Percentiles rank a stretch among this genome's conserved stretches.
phyloP scores from a whole-genome alignment of 2,329 filamentous ascomycete species.

The Didymella lethalis region DNA sequence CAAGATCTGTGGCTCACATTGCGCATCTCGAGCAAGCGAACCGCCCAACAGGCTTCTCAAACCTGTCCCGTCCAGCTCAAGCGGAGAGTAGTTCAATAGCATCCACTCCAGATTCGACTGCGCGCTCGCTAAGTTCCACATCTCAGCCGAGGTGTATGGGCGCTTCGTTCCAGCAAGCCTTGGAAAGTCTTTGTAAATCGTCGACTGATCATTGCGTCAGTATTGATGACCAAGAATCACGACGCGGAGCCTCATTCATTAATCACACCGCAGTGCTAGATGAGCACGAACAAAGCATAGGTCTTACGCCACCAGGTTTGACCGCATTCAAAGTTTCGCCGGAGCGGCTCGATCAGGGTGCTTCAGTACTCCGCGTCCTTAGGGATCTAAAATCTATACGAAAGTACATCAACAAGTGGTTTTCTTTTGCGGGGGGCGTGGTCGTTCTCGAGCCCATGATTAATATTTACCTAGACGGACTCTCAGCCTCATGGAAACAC shows the following conservation, averaged over 20 bases:
- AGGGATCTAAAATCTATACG: slow-evolving; percentile 37
- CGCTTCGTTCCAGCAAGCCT: neutral
- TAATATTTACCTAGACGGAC: slow-evolving; percentile 37
- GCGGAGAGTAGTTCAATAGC: neutral
- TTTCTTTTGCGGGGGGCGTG: slow-evolving; percentile 42
- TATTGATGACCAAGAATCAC: slow-evolving; percentile 20
- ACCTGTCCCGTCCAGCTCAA: neutral
- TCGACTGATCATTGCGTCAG: neutral
- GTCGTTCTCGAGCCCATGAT: slow-evolving; percentile 48
- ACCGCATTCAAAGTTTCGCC: slow-evolving; percentile 23
- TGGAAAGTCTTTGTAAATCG: neutral
- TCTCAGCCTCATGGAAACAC: slow-evolving; percentile 41
- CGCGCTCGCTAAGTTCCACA: neutral
- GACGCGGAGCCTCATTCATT: slow-evolving; percentile 31
- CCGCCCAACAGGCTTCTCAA: neutral
- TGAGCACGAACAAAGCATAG: slow-evolving; percentile 40
- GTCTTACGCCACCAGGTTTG: slow-evolving; percentile 27
- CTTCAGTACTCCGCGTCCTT: slow-evolving; percentile 36
- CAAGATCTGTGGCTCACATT: slow-evolving; percentile 5
- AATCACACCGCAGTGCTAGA: slow-evolving; percentile 40
- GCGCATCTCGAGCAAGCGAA: slow-evolving; percentile 5
- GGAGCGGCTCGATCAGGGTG: slow-evolving; percentile 40
- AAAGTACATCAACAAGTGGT: slow-evolving; percentile 46
- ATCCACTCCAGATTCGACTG: neutral
- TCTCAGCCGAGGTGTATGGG: neutral